phyloP scores from a whole-genome alignment of 306 rosid species.

The Acacia crassicarpa region DNA sequence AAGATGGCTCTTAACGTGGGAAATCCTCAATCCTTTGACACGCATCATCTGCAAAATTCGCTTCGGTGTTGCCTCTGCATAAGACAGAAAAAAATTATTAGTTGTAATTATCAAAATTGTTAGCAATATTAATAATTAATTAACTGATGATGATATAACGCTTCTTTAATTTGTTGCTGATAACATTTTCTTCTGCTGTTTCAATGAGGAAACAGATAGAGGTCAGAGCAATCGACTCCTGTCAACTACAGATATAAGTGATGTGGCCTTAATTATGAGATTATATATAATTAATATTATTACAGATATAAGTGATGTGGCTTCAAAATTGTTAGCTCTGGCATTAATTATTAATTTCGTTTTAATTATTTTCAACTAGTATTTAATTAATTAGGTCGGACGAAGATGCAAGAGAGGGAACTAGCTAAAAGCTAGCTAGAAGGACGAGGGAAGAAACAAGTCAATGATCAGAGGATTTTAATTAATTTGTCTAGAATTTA shows the following conservation, averaged over 20 bases:
- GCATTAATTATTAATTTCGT: background rate
- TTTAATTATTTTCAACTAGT: background rate
- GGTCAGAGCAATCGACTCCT: background rate
- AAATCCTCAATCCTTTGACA: slow-evolving; percentile 63
- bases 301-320: too few species aligned
- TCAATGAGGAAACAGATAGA: background rate
- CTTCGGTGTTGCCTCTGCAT: slow-evolving; percentile 80
- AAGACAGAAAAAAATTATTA: background rate
- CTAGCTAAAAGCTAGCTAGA: background rate
- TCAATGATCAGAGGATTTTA: background rate
- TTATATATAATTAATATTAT: background rate
- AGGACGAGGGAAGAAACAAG: background rate
- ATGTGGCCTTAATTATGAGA: background rate
- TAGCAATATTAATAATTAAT: background rate
- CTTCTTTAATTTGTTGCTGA: background rate
- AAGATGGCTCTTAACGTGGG: slow-evolving; percentile 84
- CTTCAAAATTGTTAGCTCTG: too few species aligned
- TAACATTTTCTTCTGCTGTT: background rate
- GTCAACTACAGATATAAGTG: too few species aligned
- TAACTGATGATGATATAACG: background rate
- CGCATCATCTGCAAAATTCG: slow-evolving; percentile 69
- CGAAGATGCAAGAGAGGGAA: background rate
- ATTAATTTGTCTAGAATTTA: background rate
- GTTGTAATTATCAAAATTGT: background rate
- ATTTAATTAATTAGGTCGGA: background rate